Conservation (phyloP, 345 rosid species). For the Euphorbia tirucalli region DNA sequence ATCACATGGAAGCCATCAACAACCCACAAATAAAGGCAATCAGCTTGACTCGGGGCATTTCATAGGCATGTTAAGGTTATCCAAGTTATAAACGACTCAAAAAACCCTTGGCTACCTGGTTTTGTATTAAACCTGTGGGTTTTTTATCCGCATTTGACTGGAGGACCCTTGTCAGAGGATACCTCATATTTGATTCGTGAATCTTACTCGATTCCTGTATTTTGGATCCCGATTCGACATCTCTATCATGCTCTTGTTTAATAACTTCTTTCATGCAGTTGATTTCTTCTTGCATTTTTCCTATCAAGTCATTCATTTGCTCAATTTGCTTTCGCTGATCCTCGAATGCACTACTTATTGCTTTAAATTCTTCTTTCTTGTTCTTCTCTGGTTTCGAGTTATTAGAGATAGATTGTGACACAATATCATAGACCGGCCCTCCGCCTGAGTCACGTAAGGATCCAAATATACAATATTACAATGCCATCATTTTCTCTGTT, state of each 20-base stretch:
- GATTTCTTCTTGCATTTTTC: background rate
- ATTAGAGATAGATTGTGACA: background rate
- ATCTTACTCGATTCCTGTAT: background rate
- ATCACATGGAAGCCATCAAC: too few species aligned
- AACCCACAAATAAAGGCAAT: background rate
- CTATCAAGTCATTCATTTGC: background rate
- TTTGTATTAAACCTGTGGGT: background rate
- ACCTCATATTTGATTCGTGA: background rate
- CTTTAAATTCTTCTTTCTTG: background rate
- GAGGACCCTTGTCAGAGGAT: background rate
- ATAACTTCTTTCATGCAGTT: background rate
- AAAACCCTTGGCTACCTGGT: background rate
- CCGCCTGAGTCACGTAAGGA: background rate
- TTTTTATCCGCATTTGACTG: background rate
- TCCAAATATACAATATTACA: background rate
- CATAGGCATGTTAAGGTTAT: background rate
- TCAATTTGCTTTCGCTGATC: background rate
- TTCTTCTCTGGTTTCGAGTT: background rate
- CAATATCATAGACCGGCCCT: background rate
- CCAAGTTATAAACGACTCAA: background rate
- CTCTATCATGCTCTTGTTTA: too few species aligned
- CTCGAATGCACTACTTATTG: background rate
- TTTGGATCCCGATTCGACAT: background rate
- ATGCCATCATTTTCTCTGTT: background rate
- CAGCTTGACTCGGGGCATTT: background rate